phyloP scores from a whole-genome alignment of 305 asterid genomes.

The Andrographis paniculata region DNA sequence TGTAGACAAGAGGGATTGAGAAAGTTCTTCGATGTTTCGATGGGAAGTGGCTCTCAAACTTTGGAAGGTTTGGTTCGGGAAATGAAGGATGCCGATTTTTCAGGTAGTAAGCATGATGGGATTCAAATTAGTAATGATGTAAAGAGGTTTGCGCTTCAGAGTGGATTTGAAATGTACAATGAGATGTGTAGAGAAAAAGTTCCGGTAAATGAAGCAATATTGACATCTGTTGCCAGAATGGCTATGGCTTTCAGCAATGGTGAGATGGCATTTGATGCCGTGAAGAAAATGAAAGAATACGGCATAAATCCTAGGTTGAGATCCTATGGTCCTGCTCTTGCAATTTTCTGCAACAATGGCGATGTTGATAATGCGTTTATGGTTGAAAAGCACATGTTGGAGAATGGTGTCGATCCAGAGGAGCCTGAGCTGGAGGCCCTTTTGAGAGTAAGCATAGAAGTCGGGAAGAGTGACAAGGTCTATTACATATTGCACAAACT shows the following conservation, averaged over 20 bases:
- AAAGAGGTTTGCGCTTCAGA: slow-evolving; percentile 47
- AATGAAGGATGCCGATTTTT: slow-evolving; percentile 25
- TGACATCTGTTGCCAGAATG: slow-evolving; percentile 84
- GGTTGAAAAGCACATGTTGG: slow-evolving; percentile 72
- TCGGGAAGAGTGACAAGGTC: slow-evolving; percentile 58
- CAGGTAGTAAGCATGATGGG: slow-evolving; percentile 12
- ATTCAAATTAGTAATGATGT: slow-evolving; percentile 52
- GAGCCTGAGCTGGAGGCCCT: slow-evolving; percentile 76
- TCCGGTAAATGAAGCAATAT: slow-evolving; percentile 52
- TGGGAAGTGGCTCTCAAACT: slow-evolving; percentile 21
- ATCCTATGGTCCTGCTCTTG: slow-evolving; percentile 72
- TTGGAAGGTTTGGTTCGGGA: slow-evolving; percentile 45
- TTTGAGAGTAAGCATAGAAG: slow-evolving; percentile 48
- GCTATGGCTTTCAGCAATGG: slow-evolving; percentile 76
- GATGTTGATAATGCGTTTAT: slow-evolving; percentile 65
- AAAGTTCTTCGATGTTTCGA: slow-evolving; percentile 16
- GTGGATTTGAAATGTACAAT: slow-evolving; percentile 60
- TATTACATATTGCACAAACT: slow-evolving; percentile 67
- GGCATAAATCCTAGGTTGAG: slow-evolving; percentile 62
- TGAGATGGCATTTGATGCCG: slow-evolving; percentile 64
- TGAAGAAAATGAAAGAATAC: slow-evolving; percentile 53
- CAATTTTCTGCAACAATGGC: slow-evolving; percentile 52
- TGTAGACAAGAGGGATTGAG: slow-evolving; percentile 14
- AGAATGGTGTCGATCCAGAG: slow-evolving; percentile 56
- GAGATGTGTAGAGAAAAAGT: slow-evolving; percentile 39